phyloP scores from a whole-genome alignment of 2,329 filamentous ascomycete species.

The Epichloe coenophiala region DNA sequence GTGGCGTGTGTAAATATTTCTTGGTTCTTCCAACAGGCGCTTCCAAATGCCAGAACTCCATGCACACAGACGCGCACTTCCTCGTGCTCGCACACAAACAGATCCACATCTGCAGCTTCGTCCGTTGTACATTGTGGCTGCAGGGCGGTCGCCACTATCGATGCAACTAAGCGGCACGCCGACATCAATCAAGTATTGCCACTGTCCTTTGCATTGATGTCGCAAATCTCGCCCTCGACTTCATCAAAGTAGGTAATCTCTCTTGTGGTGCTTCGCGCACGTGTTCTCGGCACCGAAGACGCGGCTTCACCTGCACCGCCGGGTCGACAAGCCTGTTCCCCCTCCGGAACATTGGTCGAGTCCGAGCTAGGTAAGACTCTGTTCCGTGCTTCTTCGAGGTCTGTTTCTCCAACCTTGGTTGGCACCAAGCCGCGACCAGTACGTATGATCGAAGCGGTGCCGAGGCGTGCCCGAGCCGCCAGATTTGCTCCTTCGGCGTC shows the following conservation, averaged over 20 bases:
- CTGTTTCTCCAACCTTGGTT: conserved; percentile 1
- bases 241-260: conserved; percentile 6
- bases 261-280: conserved; percentile 1
- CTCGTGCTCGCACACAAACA: not conserved
- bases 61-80: not conserved
- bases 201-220: not conserved
- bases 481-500: conserved; percentile 1
- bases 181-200: conserved; percentile 6
- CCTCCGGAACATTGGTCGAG: not conserved
- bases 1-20: too few species aligned
- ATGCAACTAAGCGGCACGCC: not conserved
- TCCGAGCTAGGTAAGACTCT: not conserved
- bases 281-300: not conserved
- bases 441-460: not conserved
- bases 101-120: too few species aligned
- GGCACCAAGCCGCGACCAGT: conserved; percentile 1
- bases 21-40: too few species aligned
- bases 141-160: not conserved
- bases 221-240: not conserved
- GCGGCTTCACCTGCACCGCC: not conserved
- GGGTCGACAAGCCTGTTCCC: not conserved
- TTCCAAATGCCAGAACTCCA: too few species aligned
- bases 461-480: conserved; percentile 2
- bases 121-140: not conserved
- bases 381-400: not conserved